phyloP scores from a whole-genome alignment of 2,329 filamentous ascomycete species.

The Colletotrichum viniferum region DNA sequence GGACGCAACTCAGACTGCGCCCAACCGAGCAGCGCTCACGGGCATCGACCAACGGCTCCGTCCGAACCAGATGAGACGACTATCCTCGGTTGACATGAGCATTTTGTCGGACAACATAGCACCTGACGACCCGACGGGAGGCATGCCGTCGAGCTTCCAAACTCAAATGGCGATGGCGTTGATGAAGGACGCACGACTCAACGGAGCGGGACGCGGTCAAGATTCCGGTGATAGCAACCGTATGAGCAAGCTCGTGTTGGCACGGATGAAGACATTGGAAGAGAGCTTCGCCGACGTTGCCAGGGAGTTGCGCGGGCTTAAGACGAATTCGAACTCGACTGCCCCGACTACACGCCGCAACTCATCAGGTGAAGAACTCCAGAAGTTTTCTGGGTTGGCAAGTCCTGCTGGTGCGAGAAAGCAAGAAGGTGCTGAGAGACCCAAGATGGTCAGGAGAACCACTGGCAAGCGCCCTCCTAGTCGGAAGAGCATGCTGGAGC shows the following conservation, averaged over 20 bases:
- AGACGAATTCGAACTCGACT: constrained; percentile 47
- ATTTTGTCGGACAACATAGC: constrained; percentile 75
- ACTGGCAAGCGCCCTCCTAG: constrained; percentile 38
- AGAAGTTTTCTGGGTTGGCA: constrained; percentile 23
- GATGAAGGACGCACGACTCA: constrained; percentile 60
- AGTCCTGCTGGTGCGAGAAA: constrained; percentile 40
- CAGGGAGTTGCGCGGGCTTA: constrained; percentile 74
- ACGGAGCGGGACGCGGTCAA: constrained; percentile 39
- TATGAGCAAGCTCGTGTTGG: constrained; percentile 81
- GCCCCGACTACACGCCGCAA: constrained; percentile 54
- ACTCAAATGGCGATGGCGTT: constrained; percentile 80
- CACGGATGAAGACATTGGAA: constrained; percentile 90
- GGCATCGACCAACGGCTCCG: constrained; percentile 51
- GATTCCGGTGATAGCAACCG: constrained; percentile 61
- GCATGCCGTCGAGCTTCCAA: constrained; percentile 76
- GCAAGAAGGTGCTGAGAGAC: constrained; percentile 26
- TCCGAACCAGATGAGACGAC: constrained; percentile 41
- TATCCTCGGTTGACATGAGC: constrained; percentile 73
- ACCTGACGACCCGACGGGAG: constrained; percentile 64
- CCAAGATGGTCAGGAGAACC: constrained; percentile 31
- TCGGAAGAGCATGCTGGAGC: constrained; percentile 47
- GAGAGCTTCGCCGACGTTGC: constrained; percentile 90
- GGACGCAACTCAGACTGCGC: constrained; percentile 58
- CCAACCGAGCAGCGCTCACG: constrained; percentile 59
- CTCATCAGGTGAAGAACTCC: constrained; percentile 51